Percentiles rank a stretch among this genome's conserved stretches.
Evolutionary conservation across 805 yeast genomes (phyloP).

Genomic region (Candida berthetii): DNA sequence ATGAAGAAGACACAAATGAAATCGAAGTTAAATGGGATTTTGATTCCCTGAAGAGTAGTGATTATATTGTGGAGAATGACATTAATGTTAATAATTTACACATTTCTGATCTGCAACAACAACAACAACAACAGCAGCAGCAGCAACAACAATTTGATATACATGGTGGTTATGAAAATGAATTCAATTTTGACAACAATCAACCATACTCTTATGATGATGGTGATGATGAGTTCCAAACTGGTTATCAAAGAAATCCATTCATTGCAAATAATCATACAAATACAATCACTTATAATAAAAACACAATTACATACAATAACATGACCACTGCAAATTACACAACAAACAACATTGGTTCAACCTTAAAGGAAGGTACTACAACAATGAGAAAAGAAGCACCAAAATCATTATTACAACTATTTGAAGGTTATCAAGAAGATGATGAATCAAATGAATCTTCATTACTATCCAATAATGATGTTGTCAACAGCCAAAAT

Average conservation of each 20-base stretch:
- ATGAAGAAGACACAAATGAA: constrained; percentile 32
- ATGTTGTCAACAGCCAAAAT: constrained; percentile 1
- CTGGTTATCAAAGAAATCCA: constrained; percentile 12
- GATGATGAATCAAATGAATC: constrained; percentile 19
- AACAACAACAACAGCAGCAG: constrained; percentile 10
- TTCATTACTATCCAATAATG: neutral
- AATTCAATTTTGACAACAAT: constrained; percentile 13
- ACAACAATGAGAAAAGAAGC: constrained; percentile 39
- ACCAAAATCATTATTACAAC: constrained; percentile 65
- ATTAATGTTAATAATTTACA: constrained; percentile 36
- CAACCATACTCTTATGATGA: constrained; percentile 18
- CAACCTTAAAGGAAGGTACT: constrained; percentile 18
- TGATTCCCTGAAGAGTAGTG: constrained; percentile 71
- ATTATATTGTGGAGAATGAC: constrained; percentile 68
- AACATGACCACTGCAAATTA: neutral
- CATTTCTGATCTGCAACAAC: constrained; percentile 12
- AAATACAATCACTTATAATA: constrained; percentile 15
- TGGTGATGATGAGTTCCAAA: constrained; percentile 22
- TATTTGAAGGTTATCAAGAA: constrained; percentile 52
- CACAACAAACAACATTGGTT: constrained; percentile 11
- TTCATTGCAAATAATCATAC: neutral
- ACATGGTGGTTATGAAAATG: constrained; percentile 9
- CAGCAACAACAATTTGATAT: constrained; percentile 3
- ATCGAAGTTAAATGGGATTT: constrained; percentile 80
- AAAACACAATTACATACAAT: constrained; percentile 23